phyloP scores from a whole-genome alignment of 2,329 filamentous ascomycete genomes.

The Chaetomium globosum region DNA sequence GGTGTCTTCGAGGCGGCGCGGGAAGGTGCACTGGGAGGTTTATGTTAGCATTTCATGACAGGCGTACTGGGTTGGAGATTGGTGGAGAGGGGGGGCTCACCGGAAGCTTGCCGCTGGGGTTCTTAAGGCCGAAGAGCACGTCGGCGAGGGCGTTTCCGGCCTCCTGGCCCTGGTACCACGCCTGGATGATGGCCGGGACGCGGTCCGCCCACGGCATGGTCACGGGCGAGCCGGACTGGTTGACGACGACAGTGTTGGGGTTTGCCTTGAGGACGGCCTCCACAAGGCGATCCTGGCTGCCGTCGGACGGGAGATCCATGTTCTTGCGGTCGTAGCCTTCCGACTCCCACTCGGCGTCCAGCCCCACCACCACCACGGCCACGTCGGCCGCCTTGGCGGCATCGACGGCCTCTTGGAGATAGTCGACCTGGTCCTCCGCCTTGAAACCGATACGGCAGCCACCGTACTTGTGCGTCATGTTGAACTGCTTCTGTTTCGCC shows the following conservation, averaged over 20 bases:
- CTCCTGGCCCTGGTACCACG: slow-evolving; percentile 72
- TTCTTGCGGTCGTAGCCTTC: slow-evolving; percentile 69
- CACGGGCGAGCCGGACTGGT: slow-evolving; percentile 69
- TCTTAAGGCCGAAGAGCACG: slow-evolving; percentile 64
- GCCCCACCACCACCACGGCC: slow-evolving; percentile 67
- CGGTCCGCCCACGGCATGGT: slow-evolving; percentile 69
- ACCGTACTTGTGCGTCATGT: slow-evolving; percentile 66
- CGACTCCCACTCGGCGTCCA: slow-evolving; percentile 75
- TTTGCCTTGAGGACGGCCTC: slow-evolving; percentile 65
- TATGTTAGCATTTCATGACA: neutral
- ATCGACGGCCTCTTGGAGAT: slow-evolving; percentile 66
- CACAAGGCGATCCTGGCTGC: slow-evolving; percentile 64
- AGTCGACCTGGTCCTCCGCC: slow-evolving; percentile 63
- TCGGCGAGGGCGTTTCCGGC: slow-evolving; percentile 69
- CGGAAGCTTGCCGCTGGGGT: slow-evolving; percentile 69
- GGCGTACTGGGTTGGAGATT: neutral
- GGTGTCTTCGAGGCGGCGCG: slow-evolving; percentile 63
- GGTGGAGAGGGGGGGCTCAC: slow-evolving; percentile 42
- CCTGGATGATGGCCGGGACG: slow-evolving; percentile 68
- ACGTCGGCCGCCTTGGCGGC: slow-evolving; percentile 65
- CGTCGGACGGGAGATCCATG: slow-evolving; percentile 61
- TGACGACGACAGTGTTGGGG: slow-evolving; percentile 67
- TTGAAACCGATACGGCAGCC: slow-evolving; percentile 73
- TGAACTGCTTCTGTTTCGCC: slow-evolving; percentile 60
- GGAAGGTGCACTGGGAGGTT: slow-evolving; percentile 61